Base-by-base conservation (phyloP, 2,329 filamentous ascomycete species). In the Tolypocladium inflatum region DNA sequence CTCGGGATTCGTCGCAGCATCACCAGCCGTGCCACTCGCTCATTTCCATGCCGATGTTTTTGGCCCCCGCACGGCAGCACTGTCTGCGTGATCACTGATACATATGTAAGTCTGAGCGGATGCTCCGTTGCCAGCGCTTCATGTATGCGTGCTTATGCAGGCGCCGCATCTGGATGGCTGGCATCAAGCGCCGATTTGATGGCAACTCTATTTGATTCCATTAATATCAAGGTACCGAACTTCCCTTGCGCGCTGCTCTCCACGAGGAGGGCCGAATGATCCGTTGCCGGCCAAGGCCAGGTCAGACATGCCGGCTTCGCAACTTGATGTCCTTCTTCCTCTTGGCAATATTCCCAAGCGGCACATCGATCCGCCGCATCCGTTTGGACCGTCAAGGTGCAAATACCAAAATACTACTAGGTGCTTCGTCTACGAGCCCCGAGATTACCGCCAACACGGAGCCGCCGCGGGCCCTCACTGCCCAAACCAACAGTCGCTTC, bases 1-100 rank as follows among this genome's bases (percentile, higher is more conserved):
- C 37, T 58, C 62, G 54, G 65, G 67, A 71, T 72, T 72, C 68
- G 70, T 64, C 54, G 60, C 42, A 52, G 37, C 48, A 37, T 52
- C 48, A 10, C 23, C 42, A 3, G 54, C 9, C 42, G 39, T 55
- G 41, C 30, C 33, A n/a, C 30, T 30, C 15, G 45, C 15, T 19
- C 23, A 13, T 19, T 5, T 26, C 45, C 48, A n/a, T n/a, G 48
- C 48, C 17, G 48, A 48, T 30, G 17, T 9, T 33, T 33, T 35
- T 35, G 26, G 48, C 48, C 48, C 48, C 48, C 48, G 48, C 48
- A 33, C 48, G 48, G 26, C 48, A 35, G 48, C 15, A 30, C 26
- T 30, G 26, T 3, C 26, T 30, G 26, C 26, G 26, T 30, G 26
- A 30, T 30, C 26, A 30, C 4, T 30, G 26, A 30, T 30, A 15